Evolutionary conservation across 164 flowering plant species (phyloP), one percentile per base, ranked within the genome.

Genomic region (Nymphaea colorata): DNA sequence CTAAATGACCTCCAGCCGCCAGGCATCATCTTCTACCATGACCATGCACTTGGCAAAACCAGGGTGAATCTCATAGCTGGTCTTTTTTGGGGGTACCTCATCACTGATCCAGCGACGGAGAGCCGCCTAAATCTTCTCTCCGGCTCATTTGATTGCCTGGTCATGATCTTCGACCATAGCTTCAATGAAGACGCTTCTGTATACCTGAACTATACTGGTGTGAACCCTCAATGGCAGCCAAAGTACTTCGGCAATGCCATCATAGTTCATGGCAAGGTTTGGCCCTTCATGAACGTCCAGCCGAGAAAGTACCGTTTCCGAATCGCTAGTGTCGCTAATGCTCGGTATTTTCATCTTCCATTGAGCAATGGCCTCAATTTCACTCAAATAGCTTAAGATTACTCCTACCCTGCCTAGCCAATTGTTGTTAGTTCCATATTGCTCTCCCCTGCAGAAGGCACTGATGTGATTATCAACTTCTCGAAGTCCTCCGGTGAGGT

Each of bases 251-350:
- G 57, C 3, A 64, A 72, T 5, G 71, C 68, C 4, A 72, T 72
- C 45, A 59, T 72, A 44, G 75, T 72, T 41, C 68, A 72, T 59
- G 75, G 75, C 10, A 84, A 84, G 66, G 87, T 82, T 0, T 84
- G 87, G 87, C 85, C 87, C 0, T 60, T 66, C 4, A 6, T 82
- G 77, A 67, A 65, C 0, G 87, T 82, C 8, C 80, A 75, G 65
- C 81, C 85, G 41, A 77, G 85, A n/a, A 84, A 75, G 47, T 84
- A 84, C 57, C 71, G 83, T 41, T 84, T 84, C 67, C 78, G 87
- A 0, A 86, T 86, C 53, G 80, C 85, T 77, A 88, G 86, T 36
- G 84, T 91, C 2, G 81, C 89, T 8, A 51, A 51, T 51, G 57
- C 57, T 2, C 7, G 55, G 6, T 47, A 47, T 0, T 12, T 47